These are phyloP conservation scores for Ceratocystis papillata DNA, from an alignment of 2,329 filamentous ascomycete species.

Conservation along the genomic window DNA sequence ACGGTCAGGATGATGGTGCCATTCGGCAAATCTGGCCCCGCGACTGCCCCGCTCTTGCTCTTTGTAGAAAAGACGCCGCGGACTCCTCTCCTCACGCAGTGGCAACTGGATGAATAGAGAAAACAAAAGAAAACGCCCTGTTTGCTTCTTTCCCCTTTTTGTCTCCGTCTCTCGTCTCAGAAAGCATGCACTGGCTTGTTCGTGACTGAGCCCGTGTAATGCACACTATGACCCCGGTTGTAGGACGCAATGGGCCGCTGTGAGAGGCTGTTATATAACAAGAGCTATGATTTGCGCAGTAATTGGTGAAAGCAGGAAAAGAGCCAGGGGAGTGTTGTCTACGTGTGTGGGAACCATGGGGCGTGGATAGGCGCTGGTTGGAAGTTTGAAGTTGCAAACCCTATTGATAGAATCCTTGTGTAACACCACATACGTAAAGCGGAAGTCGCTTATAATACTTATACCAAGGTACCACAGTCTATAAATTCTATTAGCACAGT, in stretches of 20 bases:
- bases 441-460: no score
- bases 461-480: background rate
- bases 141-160: background rate
- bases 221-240: background rate
- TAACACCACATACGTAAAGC: background rate
- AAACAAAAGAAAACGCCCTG: background rate
- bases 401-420: background rate
- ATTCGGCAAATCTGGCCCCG: background rate
- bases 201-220: conserved; percentile 2
- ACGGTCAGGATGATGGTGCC: background rate
- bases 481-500: background rate
- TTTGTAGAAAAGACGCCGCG: no score
- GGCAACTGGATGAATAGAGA: background rate
- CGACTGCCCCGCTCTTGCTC: no score
- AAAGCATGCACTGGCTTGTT: background rate
- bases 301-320: background rate
- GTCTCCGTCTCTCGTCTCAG: conserved; percentile 8
- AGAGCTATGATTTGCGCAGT: background rate
- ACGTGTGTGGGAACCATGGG: background rate
- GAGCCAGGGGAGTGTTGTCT: background rate
- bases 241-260: background rate
- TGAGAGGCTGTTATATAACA: background rate
- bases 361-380: background rate
- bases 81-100: background rate
- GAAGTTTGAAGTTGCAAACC: background rate